Evolutionary conservation across 176 grass and related monocot species (phyloP).

Genomic region (Aegilops umbellulata): DNA sequence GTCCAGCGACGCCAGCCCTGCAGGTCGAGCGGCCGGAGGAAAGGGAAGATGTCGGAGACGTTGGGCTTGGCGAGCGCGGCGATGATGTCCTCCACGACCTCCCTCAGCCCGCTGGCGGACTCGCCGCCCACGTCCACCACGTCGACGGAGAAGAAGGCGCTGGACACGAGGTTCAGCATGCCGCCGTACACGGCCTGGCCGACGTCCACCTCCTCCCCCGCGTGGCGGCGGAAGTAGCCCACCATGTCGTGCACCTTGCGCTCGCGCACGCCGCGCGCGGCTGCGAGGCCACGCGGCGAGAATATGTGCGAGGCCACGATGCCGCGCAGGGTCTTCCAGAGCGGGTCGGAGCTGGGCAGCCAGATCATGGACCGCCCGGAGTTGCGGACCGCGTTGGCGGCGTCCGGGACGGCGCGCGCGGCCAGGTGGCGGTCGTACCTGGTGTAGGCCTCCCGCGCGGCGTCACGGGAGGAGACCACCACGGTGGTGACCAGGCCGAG

Average conservation of each 20-base stretch:
- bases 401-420: constrained; percentile 17
- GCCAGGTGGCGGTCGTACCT: neutral
- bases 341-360: neutral
- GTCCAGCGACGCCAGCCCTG: neutral
- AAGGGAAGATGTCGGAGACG: constrained; percentile 36
- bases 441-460: neutral
- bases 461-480: neutral
- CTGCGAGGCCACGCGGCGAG: neutral
- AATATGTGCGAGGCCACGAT: constrained; percentile 20
- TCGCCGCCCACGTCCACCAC: constrained; percentile 6
- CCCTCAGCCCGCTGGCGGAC: neutral
- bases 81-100: constrained; percentile 4
- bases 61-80: neutral
- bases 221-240: neutral
- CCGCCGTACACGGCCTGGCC: neutral
- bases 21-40: constrained; percentile 26
- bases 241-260: constrained; percentile 15
- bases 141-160: constrained; percentile 31
- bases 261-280: neutral
- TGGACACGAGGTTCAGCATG: constrained; percentile 33
- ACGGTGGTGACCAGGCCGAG: neutral
- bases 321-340: constrained; percentile 6
- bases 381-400: neutral
- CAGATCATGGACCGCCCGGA: neutral
- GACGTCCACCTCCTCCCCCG: neutral